These are phyloP conservation scores for Mrakia blollopis DNA, from an alignment of 768 basidiomycete species.

Conservation along the genomic window DNA sequence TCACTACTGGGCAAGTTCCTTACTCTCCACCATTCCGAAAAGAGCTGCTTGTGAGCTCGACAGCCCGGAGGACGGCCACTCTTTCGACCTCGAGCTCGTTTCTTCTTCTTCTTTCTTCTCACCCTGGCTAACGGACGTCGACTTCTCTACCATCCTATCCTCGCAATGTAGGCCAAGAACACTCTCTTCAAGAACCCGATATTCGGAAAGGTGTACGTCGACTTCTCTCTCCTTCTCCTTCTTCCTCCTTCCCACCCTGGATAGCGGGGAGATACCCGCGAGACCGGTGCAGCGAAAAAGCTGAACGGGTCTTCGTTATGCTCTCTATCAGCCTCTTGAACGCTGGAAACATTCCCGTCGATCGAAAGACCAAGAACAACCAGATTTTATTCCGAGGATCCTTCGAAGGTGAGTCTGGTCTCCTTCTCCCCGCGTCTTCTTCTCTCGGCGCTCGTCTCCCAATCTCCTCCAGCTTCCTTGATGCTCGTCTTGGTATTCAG, in stretches of 20 bases:
- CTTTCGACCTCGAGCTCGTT: too few relatives aligned
- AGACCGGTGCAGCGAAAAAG: background rate
- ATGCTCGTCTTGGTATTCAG: background rate
- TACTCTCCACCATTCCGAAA: background rate
- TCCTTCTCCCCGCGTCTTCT: background rate
- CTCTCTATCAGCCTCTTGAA: background rate
- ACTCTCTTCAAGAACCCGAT: slow-evolving; percentile 74
- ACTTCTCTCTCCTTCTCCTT: background rate
- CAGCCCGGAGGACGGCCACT: too few relatives aligned
- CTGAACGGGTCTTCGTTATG: background rate
- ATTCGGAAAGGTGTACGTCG: slow-evolving; percentile 54
- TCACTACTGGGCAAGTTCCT: slow-evolving; percentile 51
- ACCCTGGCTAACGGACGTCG: background rate
- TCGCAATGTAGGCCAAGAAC: slow-evolving; percentile 71
- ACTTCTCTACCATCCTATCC: slow-evolving; percentile 48
- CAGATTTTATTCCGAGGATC: slow-evolving; percentile 82
- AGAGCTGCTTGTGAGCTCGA: background rate
- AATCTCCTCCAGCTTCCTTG: background rate
- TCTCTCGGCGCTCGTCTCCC: background rate
- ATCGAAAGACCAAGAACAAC: slow-evolving; percentile 88
- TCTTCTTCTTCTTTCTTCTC: background rate
- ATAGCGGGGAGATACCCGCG: background rate
- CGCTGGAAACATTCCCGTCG: slow-evolving; percentile 69
- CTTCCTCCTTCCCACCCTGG: background rate
- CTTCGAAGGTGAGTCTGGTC: slow-evolving; percentile 53